phyloP scores from a whole-genome alignment of 2,329 filamentous ascomycete species.

The Paecilomyces sp. region DNA sequence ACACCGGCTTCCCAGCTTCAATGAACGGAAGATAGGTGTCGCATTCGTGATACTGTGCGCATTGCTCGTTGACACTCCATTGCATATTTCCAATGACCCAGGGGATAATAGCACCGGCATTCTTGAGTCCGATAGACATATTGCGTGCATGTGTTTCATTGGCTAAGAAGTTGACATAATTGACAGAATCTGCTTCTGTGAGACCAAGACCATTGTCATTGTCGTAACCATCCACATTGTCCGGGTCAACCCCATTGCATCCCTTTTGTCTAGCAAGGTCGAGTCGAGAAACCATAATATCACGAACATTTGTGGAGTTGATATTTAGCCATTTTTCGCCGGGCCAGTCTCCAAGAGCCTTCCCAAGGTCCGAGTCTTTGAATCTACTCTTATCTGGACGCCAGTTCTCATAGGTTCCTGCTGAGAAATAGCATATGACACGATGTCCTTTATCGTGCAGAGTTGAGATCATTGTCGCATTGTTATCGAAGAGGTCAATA shows the following conservation, averaged over 20 bases:
- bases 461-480: constrained; percentile 37
- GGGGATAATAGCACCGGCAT: constrained; percentile 54
- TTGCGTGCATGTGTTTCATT: constrained; percentile 46
- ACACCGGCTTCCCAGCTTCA: constrained; percentile 57
- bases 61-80: constrained; percentile 66
- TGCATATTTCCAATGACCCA: constrained; percentile 47
- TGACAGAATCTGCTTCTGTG: constrained; percentile 49
- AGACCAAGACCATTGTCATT: constrained; percentile 58
- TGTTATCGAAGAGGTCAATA: constrained; percentile 53
- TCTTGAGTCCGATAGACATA: constrained; percentile 62
- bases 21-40: constrained; percentile 52
- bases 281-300: constrained; percentile 58
- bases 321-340: constrained; percentile 62
- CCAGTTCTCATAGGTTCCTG: constrained; percentile 60
- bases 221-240: constrained; percentile 62
- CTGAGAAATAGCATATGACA: constrained; percentile 70
- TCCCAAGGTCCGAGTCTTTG: constrained; percentile 49
- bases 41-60: constrained; percentile 55
- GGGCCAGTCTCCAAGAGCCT: constrained; percentile 55
- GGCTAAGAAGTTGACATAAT: constrained; percentile 56
- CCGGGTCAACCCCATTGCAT: constrained; percentile 63
- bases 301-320: constrained; percentile 50
- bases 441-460: constrained; percentile 49
- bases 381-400: constrained; percentile 54
- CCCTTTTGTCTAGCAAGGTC: constrained; percentile 53